Base-by-base conservation (phyloP, 2,329 filamentous ascomycete species). In the Sarocladiaceae sp. region DNA sequence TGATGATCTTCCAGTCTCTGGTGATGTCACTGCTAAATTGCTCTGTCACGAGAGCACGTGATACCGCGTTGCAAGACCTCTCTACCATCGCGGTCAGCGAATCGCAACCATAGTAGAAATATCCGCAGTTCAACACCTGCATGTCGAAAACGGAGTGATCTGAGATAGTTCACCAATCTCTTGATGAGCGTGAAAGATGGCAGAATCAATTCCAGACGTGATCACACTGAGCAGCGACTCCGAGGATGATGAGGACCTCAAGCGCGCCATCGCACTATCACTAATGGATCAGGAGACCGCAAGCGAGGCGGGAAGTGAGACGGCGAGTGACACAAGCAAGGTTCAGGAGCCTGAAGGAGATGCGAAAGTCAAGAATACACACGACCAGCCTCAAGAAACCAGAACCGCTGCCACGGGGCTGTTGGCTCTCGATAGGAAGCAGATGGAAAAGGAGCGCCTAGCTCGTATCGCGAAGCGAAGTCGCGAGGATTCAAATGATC, bases 391-490 rank as follows among this genome's bases (percentile, higher is more conserved):
- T 35, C 27, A 46, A 18, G 39, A 31, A 31, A 15, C 19, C 4
- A 18, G 43, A 37, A 43, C 40, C 45, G 34, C 44, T 16, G 46
- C 51, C 41, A 54, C 59, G 23, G 68, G 71, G 0, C 53, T 79
- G 0, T 56, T 74, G 4, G 74, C 75, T 3, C 63, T 95, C 1
- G 77, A 95, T 65, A 78, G 90, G 27, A 88, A 82, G 62, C 76
- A 80, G 43, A 93, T 95, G 88, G 91, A 96, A 61, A 72, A 82
- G 55, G 88, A 94, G 58, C 80, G 91, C 32, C 73, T 95, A 12
- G 82, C 79, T 18, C 76, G 90, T 52, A 61, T 81, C 31, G 72
- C 73, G 33, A 86, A 90, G 60, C 74, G 59, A 27, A 57, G 50
- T 39, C 54, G 59, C 34, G 46, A 51, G 21, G 40, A 51, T 27